Evolutionary conservation across 202 grass and related monocot genomes (phyloP).

Genomic region (Bolboschoenoplectus hybrid): DNA sequence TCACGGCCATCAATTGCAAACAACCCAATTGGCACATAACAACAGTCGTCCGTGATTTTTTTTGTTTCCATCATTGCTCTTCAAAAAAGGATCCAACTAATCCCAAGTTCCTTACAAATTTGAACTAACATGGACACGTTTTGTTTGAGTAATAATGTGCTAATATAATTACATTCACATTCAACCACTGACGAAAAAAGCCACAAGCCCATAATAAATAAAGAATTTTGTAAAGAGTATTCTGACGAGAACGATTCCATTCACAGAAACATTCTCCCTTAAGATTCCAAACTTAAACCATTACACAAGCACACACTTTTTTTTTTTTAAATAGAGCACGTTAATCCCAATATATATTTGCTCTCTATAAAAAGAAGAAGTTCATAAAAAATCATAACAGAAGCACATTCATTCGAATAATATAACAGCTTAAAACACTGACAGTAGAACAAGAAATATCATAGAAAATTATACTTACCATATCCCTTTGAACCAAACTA

Average conservation of each 20-base stretch:
- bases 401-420: not conserved
- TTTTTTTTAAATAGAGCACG: too few relatives aligned
- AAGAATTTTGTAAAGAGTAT: not conserved
- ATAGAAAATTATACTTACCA: too few relatives aligned
- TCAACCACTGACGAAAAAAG: too few relatives aligned
- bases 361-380: too few relatives aligned
- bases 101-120: too few relatives aligned
- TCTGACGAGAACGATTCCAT: not conserved
- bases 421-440: too few relatives aligned
- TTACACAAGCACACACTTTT: not conserved
- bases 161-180: too few relatives aligned
- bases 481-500: not conserved
- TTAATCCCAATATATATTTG: too few relatives aligned
- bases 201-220: not conserved
- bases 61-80: not conserved
- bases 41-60: not conserved
- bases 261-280: not conserved
- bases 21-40: not conserved
- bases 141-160: too few relatives aligned
- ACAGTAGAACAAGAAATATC: too few relatives aligned
- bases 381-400: not conserved
- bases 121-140: too few relatives aligned
- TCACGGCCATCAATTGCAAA: constrained; percentile 7
- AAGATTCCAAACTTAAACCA: not conserved
- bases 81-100: too few relatives aligned